Percentiles rank a stretch among this genome's conserved stretches.
phyloP scores from a whole-genome alignment of 352 stramenopile species.

The Peronospora destructor region DNA sequence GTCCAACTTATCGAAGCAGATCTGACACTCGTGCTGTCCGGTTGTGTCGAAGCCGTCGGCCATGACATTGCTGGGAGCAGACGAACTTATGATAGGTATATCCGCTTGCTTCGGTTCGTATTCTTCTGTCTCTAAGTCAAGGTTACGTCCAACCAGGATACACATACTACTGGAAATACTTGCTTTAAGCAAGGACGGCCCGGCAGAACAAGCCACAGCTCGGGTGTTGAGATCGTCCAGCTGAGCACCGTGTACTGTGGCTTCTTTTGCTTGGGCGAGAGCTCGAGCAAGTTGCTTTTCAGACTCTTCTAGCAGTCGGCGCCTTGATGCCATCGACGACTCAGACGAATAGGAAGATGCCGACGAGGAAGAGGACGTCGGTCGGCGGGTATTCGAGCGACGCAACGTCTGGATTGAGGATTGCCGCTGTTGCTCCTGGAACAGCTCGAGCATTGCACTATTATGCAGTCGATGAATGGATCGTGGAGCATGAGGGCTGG shows the following conservation, averaged over 20 bases:
- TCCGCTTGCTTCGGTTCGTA: constrained; percentile 14
- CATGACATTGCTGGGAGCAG: constrained; percentile 9
- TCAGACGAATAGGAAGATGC: constrained; percentile 17
- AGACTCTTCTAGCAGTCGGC: constrained; percentile 22
- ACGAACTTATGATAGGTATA: constrained; percentile 11
- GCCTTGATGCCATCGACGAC: constrained; percentile 26
- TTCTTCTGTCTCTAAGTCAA: constrained; percentile 9
- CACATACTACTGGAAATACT: constrained; percentile 38
- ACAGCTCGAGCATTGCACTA: constrained; percentile 33
- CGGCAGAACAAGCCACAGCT: constrained; percentile 29
- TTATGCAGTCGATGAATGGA: constrained; percentile 37
- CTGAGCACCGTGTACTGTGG: constrained; percentile 18
- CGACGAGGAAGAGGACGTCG: constrained; percentile 9
- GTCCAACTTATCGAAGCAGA: constrained; percentile 67
- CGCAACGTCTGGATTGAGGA: constrained; percentile 3
- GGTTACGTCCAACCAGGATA: constrained; percentile 3
- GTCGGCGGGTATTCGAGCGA: constrained; percentile 8
- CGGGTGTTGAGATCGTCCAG: constrained; percentile 39
- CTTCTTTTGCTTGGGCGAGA: constrained; percentile 21
- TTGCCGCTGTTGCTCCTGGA: constrained; percentile 33
- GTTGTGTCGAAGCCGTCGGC: constrained; percentile 24
- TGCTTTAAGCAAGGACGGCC: constrained; percentile 32
- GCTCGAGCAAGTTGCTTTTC: constrained; percentile 23
- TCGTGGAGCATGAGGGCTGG: constrained; percentile 8
- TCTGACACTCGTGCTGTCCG: constrained; percentile 47